Conservation (phyloP, 1,139 yeast species). For the Kodamaea ohmeri region DNA sequence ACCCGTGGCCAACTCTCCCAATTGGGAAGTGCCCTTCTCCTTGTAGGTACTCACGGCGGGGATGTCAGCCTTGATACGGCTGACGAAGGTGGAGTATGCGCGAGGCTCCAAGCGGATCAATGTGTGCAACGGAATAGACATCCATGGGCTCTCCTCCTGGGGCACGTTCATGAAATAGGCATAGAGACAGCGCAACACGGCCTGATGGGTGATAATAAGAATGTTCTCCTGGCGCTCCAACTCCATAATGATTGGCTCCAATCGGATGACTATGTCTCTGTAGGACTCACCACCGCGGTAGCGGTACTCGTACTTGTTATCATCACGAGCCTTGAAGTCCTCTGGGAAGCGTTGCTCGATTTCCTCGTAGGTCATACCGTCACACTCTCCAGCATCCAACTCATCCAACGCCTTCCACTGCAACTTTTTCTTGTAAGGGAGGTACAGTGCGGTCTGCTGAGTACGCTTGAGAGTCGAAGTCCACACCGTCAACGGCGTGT, state of each 20-base stretch:
- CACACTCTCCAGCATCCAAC: slow-evolving; percentile 97
- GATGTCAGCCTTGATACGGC: slow-evolving; percentile 88
- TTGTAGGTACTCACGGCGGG: slow-evolving; percentile 98
- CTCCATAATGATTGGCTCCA: slow-evolving; percentile 98
- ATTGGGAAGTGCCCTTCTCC: slow-evolving; percentile 83
- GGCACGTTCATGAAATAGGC: slow-evolving; percentile 99
- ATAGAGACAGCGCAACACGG: slow-evolving; percentile 91
- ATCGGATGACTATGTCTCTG: slow-evolving; percentile 88
- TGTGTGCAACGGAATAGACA: slow-evolving; percentile 96
- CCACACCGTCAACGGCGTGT: slow-evolving; percentile 84
- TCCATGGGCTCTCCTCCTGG: slow-evolving; percentile 97
- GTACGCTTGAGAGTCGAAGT: slow-evolving; percentile 91
- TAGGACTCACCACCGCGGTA: slow-evolving; percentile 97
- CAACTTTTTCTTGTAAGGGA: slow-evolving; percentile 74
- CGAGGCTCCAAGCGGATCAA: slow-evolving; percentile 90
- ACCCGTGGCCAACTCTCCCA: slow-evolving; percentile 53
- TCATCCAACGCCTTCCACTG: slow-evolving; percentile 98
- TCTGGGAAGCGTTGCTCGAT: slow-evolving; percentile 80
- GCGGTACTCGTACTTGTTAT: slow-evolving; percentile 90
- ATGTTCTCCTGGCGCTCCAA: slow-evolving; percentile 95
- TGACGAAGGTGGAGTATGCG: slow-evolving; percentile 86
- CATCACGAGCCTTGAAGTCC: slow-evolving; percentile 94
- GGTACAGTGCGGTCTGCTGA: slow-evolving; percentile 83
- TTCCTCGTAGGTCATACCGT: slow-evolving; percentile 89
- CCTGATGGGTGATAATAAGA: slow-evolving; percentile 94